Conservation (phyloP, 164 flowering plant genomes). For the Sedum album region DNA sequence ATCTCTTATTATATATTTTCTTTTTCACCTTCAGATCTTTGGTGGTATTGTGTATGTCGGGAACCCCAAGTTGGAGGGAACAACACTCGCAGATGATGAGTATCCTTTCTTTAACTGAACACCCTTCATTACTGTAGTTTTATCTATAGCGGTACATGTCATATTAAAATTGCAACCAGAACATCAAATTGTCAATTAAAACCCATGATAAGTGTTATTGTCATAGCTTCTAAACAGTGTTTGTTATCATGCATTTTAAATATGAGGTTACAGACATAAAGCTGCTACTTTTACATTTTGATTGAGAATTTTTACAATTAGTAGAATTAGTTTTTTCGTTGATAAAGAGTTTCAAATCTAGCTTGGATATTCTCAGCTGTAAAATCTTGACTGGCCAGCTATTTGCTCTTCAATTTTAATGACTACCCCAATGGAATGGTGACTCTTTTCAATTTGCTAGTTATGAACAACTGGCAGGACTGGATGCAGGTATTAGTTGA, state of each 20-base stretch:
- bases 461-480: conserved; percentile 81
- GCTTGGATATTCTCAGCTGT: not conserved
- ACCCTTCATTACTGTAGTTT: not conserved
- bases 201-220: not conserved
- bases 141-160: not conserved
- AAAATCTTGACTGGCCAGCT: conserved; percentile 67
- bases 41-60: conserved; percentile 91
- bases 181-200: not conserved
- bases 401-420: conserved; percentile 88
- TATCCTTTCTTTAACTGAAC: conserved; percentile 54
- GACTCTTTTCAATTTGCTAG: conserved; percentile 86
- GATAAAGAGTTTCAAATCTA: not conserved
- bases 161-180: not conserved
- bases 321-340: not conserved
- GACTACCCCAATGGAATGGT: conserved; percentile 98
- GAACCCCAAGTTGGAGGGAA: conserved; percentile 47
- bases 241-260: not conserved
- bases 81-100: conserved; percentile 68
- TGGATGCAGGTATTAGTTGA: conserved; percentile 82
- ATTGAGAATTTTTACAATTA: not conserved
- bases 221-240: no score
- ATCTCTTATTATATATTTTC: conserved; percentile 1
- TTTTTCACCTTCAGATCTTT: conserved; percentile 46
- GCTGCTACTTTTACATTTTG: not conserved
- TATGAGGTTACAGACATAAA: not conserved